A percentile compares a stretch with the other conserved stretches of the same genome.
These are phyloP conservation scores for Dichotomopilus funicola DNA, from an alignment of 2,329 filamentous ascomycete genomes.

Conservation along the genomic window DNA sequence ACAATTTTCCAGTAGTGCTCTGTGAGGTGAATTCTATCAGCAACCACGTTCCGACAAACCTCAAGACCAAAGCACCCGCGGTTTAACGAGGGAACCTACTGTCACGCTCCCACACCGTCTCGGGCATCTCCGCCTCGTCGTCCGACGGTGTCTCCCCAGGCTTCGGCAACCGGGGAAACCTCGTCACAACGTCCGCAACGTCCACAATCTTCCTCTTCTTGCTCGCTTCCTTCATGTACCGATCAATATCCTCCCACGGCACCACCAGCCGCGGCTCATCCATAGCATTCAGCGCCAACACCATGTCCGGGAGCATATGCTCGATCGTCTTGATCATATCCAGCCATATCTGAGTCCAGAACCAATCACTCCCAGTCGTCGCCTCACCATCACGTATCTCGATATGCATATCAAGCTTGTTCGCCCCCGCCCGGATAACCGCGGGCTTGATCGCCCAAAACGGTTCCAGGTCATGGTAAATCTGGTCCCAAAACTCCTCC, in stretches of 20 bases:
- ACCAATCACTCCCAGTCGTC: constrained; percentile 47
- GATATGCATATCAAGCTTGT: constrained; percentile 56
- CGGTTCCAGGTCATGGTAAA: constrained; percentile 55
- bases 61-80: too few species aligned
- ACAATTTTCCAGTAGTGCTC: constrained; percentile 50
- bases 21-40: background rate
- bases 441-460: constrained; percentile 46
- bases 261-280: constrained; percentile 60
- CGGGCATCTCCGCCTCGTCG: constrained; percentile 27
- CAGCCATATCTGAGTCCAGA: constrained; percentile 53
- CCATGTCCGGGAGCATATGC: constrained; percentile 57
- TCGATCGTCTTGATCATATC: constrained; percentile 48
- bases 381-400: constrained; percentile 48
- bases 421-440: constrained; percentile 45
- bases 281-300: constrained; percentile 60
- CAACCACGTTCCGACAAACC: too few species aligned
- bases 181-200: constrained; percentile 37
- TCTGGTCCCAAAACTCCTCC: constrained; percentile 59
- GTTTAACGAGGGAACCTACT: constrained; percentile 16
- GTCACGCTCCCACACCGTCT: constrained; percentile 46
- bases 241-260: constrained; percentile 55
- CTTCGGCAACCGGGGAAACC: constrained; percentile 38
- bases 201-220: constrained; percentile 39
- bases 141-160: constrained; percentile 32
- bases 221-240: constrained; percentile 46